phyloP scores from a whole-genome alignment of 2,329 filamentous ascomycete genomes.

The Paramyrothecium roridum region DNA sequence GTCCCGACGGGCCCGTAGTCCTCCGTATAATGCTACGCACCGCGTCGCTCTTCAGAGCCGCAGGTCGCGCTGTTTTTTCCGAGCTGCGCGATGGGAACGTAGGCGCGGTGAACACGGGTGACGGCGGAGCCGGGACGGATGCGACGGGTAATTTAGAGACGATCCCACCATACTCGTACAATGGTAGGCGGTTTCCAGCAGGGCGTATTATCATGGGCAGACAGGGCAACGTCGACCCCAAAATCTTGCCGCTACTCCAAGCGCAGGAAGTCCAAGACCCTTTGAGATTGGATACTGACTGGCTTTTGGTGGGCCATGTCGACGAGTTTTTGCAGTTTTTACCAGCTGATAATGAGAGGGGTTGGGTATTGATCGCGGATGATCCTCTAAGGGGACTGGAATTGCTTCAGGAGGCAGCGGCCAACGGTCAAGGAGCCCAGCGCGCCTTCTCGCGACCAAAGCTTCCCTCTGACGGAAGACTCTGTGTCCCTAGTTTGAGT shows the following conservation, averaged over 20 bases:
- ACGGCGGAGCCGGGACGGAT: constrained; percentile 12
- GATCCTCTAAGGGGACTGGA: constrained; percentile 15
- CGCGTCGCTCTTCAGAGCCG: constrained; percentile 18
- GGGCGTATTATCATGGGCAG: constrained; percentile 17
- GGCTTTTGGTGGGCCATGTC: constrained; percentile 20
- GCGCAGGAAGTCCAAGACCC: constrained; percentile 32
- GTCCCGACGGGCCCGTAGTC: constrained; percentile 23
- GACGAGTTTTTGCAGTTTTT: constrained; percentile 26
- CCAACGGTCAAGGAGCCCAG: constrained; percentile 10
- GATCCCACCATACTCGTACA: constrained; percentile 26
- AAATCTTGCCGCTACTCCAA: constrained; percentile 23
- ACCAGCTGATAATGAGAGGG: constrained; percentile 16
- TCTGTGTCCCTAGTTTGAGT: constrained; percentile 9
- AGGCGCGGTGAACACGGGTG: constrained; percentile 23
- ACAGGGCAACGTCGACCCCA: constrained; percentile 5
- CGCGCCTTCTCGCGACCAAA: constrained; percentile 12
- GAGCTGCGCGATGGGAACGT: constrained; percentile 21
- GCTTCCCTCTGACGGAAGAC: neutral
- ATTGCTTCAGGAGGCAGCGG: constrained; percentile 11
- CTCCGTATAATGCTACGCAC: constrained; percentile 29
- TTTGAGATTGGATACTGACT: constrained; percentile 25
- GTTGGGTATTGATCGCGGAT: constrained; percentile 18
- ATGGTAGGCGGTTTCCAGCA: constrained; percentile 12
- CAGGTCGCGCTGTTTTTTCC: constrained; percentile 27
- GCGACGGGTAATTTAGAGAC: constrained; percentile 31